Evolutionary conservation across 768 basidiomycete genomes (phyloP), one percentile per base, ranked within the genome.

Genomic region (Tremella fuciformis): DNA sequence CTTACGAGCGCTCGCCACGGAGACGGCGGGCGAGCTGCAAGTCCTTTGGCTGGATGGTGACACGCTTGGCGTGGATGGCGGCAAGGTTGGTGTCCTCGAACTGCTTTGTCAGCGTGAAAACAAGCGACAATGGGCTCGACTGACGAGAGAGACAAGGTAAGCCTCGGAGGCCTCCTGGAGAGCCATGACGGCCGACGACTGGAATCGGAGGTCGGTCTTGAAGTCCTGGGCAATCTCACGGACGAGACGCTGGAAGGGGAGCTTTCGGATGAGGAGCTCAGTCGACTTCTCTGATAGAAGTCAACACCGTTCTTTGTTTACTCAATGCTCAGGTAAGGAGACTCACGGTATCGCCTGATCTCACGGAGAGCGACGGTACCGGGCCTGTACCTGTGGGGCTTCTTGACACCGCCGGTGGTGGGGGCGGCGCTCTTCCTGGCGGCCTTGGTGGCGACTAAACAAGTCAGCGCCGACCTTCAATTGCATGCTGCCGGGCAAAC

Each of bases 181-280:
- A 47, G 81, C 81, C 75, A 80, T 77, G 64, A 82, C 80, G 65
- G 81, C 81, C 34, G 79, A 80, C 22, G 80, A 81, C 69, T 82
- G 81, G 80, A 81, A 81, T 56, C 80, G 79, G 62, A 81, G 48
- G 58, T 29, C 41, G 44, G 63, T 57, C 53, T 93, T 93, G 84
- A 93, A 91, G 79, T 90, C 90, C 80, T 91, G 89, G n/a, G 89
- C 89, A 69, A 92, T 91, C 80, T 92, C 88, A 61, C 76, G 90
- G 65, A 97, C 93, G 67, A 98, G 85, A 71, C 93, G 85, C 82
- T 97, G 93, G 91, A 97, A 97, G 67, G 94, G 94, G 65, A 98
- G 89, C 86, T 97, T 97, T 81, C 94, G 85, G 83, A 98, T 97
- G 75, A 98, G 85, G 69, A 99, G 87, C 84, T 97, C 94, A 64